Conservation (phyloP, 306 rosid genomes). For the Prosopis cineraria region DNA sequence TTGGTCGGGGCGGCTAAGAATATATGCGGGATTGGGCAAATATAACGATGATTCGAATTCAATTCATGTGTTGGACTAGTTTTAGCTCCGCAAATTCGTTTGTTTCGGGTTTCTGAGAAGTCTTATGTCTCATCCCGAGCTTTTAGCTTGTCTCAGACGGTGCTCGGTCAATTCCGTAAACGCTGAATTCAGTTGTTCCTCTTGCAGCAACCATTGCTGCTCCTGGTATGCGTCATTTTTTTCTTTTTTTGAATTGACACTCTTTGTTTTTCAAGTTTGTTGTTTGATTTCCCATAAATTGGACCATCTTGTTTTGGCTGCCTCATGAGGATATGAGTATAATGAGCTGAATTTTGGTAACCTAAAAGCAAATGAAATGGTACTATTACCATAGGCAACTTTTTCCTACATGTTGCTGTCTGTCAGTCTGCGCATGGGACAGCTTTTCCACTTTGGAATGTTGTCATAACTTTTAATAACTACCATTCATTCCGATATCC, state of each 20-base stretch:
- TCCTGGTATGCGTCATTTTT: slow-evolving; percentile 43
- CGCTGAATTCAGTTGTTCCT: slow-evolving; percentile 53
- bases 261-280: not conserved
- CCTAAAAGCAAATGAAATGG: not conserved
- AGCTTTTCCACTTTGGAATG: not conserved
- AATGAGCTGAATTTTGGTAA: not conserved
- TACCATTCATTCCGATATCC: not conserved
- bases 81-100: slow-evolving; percentile 60
- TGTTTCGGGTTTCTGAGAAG: slow-evolving; percentile 42
- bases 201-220: slow-evolving; percentile 48
- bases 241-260: not conserved
- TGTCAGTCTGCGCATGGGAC: not conserved
- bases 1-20: not conserved
- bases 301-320: not conserved
- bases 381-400: not conserved
- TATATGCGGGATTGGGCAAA: not conserved
- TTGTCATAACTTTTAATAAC: not conserved
- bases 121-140: slow-evolving; percentile 15
- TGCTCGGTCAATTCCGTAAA: slow-evolving; percentile 49
- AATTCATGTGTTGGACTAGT: not conserved
- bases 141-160: slow-evolving; percentile 40
- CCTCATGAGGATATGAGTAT: not conserved
- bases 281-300: not conserved
- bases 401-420: not conserved
- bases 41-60: not conserved